A percentile compares a stretch with the other conserved stretches of the same genome.
These are phyloP conservation scores for Lodderomyces orthopsilosis DNA, from an alignment of 1,139 yeast species.

Conservation along the genomic window DNA sequence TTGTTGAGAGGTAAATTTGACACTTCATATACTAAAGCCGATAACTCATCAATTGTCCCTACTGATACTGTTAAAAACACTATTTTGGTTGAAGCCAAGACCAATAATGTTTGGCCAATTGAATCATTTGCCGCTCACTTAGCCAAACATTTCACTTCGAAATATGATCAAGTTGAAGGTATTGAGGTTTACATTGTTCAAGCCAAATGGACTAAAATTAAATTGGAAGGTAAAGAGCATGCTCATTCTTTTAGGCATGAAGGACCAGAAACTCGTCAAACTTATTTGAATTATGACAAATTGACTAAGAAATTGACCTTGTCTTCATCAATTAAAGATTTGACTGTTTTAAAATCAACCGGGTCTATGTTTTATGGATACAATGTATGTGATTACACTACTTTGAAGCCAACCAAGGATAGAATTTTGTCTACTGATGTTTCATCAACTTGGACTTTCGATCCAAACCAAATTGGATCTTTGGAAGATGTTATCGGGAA, in stretches of 20 bases:
- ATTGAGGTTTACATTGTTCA: conserved; percentile 67
- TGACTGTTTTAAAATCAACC: conserved; percentile 89
- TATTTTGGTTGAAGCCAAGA: conserved; percentile 76
- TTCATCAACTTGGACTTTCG: conserved; percentile 71
- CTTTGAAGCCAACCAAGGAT: conserved; percentile 76
- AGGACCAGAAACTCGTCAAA: conserved; percentile 75
- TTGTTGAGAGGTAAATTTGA: conserved; percentile 78
- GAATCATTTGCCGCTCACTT: conserved; percentile 86
- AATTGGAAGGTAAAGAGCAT: conserved; percentile 63
- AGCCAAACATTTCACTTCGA: conserved; percentile 73
- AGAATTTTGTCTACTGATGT: conserved; percentile 87
- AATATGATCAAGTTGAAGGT: conserved; percentile 74
- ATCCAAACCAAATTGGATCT: conserved; percentile 44
- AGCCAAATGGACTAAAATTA: conserved; percentile 72
- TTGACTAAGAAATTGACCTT: conserved; percentile 50
- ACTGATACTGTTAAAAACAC: conserved; percentile 95
- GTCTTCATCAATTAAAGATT: conserved; percentile 72
- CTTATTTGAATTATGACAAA: conserved; percentile 52
- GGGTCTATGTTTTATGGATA: conserved; percentile 91
- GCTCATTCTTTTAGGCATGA: conserved; percentile 82
- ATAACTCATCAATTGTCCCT: conserved; percentile 84
- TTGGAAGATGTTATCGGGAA: conserved; percentile 49
- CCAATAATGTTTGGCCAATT: conserved; percentile 80
- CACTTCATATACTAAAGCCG: conserved; percentile 78
- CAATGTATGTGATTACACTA: conserved; percentile 84